phyloP scores from a whole-genome alignment of 2,329 filamentous ascomycete species.

The Metarhizium album region DNA sequence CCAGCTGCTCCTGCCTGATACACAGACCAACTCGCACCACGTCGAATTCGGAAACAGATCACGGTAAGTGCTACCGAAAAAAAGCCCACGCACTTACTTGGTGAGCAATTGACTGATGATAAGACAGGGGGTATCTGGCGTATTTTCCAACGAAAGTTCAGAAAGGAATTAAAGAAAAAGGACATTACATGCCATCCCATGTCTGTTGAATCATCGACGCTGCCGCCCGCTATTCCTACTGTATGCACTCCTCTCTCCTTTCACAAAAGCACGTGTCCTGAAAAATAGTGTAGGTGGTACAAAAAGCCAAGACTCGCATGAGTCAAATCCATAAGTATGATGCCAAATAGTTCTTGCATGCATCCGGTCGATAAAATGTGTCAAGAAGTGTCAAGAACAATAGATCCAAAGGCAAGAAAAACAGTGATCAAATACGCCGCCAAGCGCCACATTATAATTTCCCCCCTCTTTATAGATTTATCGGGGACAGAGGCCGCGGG shows the following conservation, averaged over 20 bases:
- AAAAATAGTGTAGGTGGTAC: not conserved
- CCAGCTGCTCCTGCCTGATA: not conserved
- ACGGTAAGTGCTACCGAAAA: not conserved
- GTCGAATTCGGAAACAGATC: not conserved
- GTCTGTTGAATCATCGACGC: not conserved
- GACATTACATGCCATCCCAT: not conserved
- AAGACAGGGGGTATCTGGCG: not conserved
- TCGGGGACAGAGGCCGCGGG: not conserved
- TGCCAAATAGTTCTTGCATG: not conserved
- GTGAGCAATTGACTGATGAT: constrained; percentile 1
- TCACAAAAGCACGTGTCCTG: not conserved
- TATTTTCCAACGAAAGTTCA: not conserved
- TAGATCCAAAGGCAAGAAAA: constrained; percentile 2
- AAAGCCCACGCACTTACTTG: too few relatives aligned
- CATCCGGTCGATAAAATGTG: not conserved
- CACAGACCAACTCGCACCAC: not conserved
- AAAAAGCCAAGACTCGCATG: not conserved
- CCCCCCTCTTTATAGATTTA: not conserved
- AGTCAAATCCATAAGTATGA: not conserved
- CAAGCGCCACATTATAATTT: constrained; percentile 7
- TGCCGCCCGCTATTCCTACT: not conserved
- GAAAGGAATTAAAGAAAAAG: not conserved
- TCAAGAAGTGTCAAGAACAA: not conserved
- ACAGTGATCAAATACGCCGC: constrained; percentile 7
- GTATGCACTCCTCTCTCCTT: not conserved